These are phyloP conservation scores for Turritis glabra DNA, from an alignment of 345 rosid genomes.

Conservation along the genomic window DNA sequence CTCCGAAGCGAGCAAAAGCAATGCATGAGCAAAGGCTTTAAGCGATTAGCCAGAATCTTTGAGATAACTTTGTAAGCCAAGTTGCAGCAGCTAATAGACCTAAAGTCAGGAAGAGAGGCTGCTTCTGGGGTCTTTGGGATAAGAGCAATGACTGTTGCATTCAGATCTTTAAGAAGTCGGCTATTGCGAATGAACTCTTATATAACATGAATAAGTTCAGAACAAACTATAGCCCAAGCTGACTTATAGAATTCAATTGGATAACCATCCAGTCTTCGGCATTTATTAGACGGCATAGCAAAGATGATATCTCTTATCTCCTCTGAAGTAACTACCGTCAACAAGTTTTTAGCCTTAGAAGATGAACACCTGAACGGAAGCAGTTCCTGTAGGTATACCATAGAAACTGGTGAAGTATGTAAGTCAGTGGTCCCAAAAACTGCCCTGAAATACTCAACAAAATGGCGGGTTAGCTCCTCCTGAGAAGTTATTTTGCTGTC, in stretches of 20 bases:
- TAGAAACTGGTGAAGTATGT: too few relatives aligned
- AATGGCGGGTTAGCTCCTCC: not conserved
- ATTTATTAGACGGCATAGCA: not conserved
- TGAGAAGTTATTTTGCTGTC: accelerated
- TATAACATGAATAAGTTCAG: accelerated
- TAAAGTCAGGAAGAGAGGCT: not conserved
- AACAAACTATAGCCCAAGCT: accelerated
- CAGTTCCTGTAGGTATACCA: too few relatives aligned
- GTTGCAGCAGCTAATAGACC: not conserved
- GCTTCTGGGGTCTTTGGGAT: not conserved
- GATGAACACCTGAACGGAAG: too few relatives aligned
- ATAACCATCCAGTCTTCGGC: not conserved
- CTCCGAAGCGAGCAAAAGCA: not conserved
- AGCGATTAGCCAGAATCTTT: not conserved
- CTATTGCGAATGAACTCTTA: not conserved
- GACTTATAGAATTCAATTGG: not conserved
- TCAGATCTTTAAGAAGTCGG: too few relatives aligned
- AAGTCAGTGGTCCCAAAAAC: not conserved
- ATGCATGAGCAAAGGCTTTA: accelerated
- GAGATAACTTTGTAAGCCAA: not conserved
- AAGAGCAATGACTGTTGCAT: not conserved
- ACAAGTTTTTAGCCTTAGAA: too few relatives aligned
- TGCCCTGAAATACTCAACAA: not conserved
- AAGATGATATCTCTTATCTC: too few relatives aligned
- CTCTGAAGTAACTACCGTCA: too few relatives aligned